Evolutionary conservation across 345 rosid species (phyloP).

Genomic region (Geranium rotundifolium): DNA sequence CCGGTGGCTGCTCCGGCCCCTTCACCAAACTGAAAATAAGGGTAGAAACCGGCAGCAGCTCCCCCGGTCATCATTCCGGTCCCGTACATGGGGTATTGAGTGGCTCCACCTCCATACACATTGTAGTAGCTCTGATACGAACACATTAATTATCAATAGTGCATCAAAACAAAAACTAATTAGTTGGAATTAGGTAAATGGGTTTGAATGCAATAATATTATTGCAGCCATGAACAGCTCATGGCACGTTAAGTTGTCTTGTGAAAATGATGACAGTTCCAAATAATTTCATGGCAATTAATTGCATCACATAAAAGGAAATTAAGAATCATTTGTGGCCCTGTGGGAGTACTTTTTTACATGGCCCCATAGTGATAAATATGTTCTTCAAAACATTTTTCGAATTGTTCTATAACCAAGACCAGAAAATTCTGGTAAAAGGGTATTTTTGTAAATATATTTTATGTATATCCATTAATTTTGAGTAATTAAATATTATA

Average conservation of each 20-base stretch:
- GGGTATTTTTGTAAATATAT: too few relatives aligned
- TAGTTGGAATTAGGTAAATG: neutral
- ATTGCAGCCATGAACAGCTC: neutral
- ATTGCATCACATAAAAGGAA: neutral
- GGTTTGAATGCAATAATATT: neutral
- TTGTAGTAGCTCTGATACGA: slow-evolving; percentile 62
- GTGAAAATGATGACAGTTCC: neutral
- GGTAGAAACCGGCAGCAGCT: slow-evolving; percentile 53
- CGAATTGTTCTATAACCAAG: too few relatives aligned
- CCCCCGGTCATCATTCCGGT: slow-evolving; percentile 45
- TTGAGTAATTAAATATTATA: too few relatives aligned
- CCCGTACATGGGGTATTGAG: slow-evolving; percentile 71
- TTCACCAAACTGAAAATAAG: slow-evolving; percentile 73
- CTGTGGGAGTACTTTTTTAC: neutral
- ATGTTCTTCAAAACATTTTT: neutral
- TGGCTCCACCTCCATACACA: slow-evolving; percentile 65
- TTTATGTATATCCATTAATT: too few relatives aligned
- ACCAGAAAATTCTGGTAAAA: too few relatives aligned
- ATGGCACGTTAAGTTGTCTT: neutral
- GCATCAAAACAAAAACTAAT: too few relatives aligned
- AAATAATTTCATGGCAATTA: neutral
- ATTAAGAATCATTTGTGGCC: neutral
- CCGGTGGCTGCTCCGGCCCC: slow-evolving; percentile 47
- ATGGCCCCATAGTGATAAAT: neutral
- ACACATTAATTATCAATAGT: too few relatives aligned